phyloP scores from a whole-genome alignment of 345 rosid species.

The Lepidium sativum region DNA sequence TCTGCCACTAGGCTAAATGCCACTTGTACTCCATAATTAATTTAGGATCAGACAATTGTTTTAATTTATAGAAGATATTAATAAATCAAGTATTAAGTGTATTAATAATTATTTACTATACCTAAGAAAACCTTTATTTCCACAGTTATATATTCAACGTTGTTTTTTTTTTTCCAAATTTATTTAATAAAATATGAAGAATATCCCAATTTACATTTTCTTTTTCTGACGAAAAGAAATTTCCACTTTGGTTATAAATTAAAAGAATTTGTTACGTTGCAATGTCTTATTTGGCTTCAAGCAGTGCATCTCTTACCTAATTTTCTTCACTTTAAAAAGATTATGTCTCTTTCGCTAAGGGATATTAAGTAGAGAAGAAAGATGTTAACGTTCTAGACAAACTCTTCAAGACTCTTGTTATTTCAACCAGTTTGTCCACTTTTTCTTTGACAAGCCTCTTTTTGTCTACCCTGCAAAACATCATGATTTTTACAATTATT shows the following conservation, averaged over 20 bases:
- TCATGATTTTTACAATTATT: not conserved
- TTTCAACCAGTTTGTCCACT: not conserved
- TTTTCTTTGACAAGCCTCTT: conserved; percentile 8
- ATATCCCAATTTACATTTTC: not conserved
- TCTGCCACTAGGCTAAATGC: too few species aligned
- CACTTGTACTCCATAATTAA: too few species aligned
- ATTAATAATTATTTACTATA: too few species aligned
- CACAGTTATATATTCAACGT: too few species aligned
- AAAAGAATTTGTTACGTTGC: not conserved
- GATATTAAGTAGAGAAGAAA: conserved; percentile 13
- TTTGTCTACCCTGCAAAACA: not conserved
- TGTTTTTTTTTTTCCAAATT: not conserved
- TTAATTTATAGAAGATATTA: too few species aligned
- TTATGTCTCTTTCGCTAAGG: conserved; percentile 7
- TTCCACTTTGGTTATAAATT: not conserved
- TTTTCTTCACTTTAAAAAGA: conserved; percentile 8
- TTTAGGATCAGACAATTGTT: too few species aligned
- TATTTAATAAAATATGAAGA: not conserved
- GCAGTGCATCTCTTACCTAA: conserved; percentile 22
- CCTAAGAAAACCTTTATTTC: too few species aligned
- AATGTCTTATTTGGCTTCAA: conserved; percentile 5
- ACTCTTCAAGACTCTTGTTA: not conserved
- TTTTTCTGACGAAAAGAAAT: not conserved
- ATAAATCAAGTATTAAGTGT: too few species aligned
- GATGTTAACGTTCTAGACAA: conserved; percentile 16